Conservation (phyloP, 1,139 yeast genomes). For the Candida sanyaensis region DNA sequence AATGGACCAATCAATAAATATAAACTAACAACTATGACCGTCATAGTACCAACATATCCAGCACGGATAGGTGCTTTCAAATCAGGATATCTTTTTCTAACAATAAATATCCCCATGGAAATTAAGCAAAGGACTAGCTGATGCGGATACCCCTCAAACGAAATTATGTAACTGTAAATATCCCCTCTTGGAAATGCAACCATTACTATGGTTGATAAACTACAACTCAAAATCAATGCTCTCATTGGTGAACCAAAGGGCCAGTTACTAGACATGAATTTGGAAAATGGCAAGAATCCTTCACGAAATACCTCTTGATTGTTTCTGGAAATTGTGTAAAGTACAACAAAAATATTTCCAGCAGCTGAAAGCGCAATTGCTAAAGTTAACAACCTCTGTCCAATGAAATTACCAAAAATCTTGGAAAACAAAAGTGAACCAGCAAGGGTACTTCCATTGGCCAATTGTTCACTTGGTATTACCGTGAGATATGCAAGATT, state of each 20-base stretch:
- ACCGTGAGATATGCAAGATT: constrained; percentile 59
- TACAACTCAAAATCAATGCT: constrained; percentile 40
- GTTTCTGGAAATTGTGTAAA: constrained; percentile 60
- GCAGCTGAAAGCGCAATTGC: constrained; percentile 62
- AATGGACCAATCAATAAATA: constrained; percentile 53
- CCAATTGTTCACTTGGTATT: constrained; percentile 54
- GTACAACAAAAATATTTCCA: constrained; percentile 63
- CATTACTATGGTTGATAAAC: constrained; percentile 41
- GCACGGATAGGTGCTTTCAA: constrained; percentile 53
- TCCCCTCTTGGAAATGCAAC: constrained; percentile 75
- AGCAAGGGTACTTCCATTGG: constrained; percentile 54
- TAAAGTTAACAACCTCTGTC: constrained; percentile 54
- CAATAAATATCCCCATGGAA: constrained; percentile 54
- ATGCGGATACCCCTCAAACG: constrained; percentile 71
- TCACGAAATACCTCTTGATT: constrained; percentile 67
- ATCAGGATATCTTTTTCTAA: constrained; percentile 48
- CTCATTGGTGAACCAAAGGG: constrained; percentile 60
- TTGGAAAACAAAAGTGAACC: constrained; percentile 61
- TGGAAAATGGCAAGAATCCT: constrained; percentile 58
- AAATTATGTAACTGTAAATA: constrained; percentile 73
- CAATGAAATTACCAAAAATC: constrained; percentile 53
- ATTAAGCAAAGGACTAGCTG: constrained; percentile 51
- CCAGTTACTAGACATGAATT: constrained; percentile 54
- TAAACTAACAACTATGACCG: constrained; percentile 39
- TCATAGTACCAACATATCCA: constrained; percentile 42